A percentile compares a stretch with the other conserved stretches of the same genome.
Conservation (phyloP, 1,284 basidiomycete genomes). For the Pterula multifida region DNA sequence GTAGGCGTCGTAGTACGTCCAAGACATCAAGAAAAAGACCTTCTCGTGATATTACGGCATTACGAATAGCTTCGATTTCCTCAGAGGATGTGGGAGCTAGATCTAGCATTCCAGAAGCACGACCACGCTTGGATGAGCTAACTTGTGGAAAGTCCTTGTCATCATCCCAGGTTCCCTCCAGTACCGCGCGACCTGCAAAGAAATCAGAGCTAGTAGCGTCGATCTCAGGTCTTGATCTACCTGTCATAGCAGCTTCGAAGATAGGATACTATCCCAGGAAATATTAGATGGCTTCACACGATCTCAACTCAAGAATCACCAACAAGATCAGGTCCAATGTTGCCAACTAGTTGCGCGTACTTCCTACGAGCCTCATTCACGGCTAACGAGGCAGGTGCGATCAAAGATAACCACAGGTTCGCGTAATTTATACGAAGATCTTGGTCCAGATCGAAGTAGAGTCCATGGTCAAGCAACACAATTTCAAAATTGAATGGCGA, state of each 20-base stretch:
- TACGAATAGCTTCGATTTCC: conserved; percentile 70
- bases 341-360: conserved; percentile 83
- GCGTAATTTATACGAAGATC: conserved; percentile 71
- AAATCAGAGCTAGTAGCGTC: neutral
- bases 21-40: conserved; percentile 78
- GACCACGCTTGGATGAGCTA: conserved; percentile 24
- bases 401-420: conserved; percentile 79
- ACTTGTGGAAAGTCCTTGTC: conserved; percentile 14
- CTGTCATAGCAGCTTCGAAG: conserved; percentile 78
- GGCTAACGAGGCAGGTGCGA: conserved; percentile 55
- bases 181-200: conserved; percentile 37
- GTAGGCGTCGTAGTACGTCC: conserved; percentile 73
- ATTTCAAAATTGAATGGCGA: conserved; percentile 94
- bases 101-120: conserved; percentile 68
- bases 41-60: conserved; percentile 70
- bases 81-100: conserved; percentile 52
- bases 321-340: conserved; percentile 81
- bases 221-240: conserved; percentile 30
- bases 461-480: conserved; percentile 82
- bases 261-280: conserved; percentile 50
- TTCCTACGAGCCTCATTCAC: conserved; percentile 60
- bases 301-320: conserved; percentile 2
- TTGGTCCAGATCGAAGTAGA: conserved; percentile 83
- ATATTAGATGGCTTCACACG: too few relatives aligned
- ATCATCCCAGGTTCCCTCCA: conserved; percentile 45